Conservation (phyloP, 805 yeast species). For the Starmera pachycereana region DNA sequence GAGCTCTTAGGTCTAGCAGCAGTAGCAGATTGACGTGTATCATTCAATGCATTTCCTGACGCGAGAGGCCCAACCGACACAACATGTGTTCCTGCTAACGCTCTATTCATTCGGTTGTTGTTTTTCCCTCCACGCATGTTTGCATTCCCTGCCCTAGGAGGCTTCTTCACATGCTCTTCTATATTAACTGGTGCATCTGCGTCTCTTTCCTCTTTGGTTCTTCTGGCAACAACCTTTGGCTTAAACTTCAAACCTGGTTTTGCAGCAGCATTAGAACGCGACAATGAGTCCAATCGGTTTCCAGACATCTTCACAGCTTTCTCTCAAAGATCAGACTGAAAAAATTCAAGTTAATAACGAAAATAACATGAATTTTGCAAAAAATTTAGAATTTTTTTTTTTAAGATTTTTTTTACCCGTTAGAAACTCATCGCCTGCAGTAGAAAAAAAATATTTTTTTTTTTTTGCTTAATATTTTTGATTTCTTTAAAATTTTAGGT, state of each 20-base stretch:
- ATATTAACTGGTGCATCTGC: slow-evolving; percentile 46
- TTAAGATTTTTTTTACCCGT: neutral
- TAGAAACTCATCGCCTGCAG: slow-evolving; percentile 1
- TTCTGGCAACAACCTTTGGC: slow-evolving; percentile 82
- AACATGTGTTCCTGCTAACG: slow-evolving; percentile 39
- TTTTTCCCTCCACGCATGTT: slow-evolving; percentile 13
- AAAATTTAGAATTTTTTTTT: too few species aligned
- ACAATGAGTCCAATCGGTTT: slow-evolving; percentile 27
- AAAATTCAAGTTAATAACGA: too few species aligned
- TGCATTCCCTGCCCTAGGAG: slow-evolving; percentile 4
- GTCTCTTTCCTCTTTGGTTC: slow-evolving; percentile 76
- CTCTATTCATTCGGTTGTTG: slow-evolving; percentile 18
- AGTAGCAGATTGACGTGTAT: slow-evolving; percentile 12
- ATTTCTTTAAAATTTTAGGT: neutral
- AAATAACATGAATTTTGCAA: too few species aligned
- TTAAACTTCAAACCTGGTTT: slow-evolving; percentile 62
- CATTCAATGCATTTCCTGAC: slow-evolving; percentile 35
- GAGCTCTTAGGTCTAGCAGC: slow-evolving; percentile 7
- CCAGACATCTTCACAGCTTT: slow-evolving; percentile 13
- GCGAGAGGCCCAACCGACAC: slow-evolving; percentile 69
- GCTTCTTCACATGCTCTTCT: slow-evolving; percentile 4
- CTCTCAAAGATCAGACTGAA: too few species aligned
- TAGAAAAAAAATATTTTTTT: neutral
- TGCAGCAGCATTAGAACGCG: slow-evolving; percentile 16
- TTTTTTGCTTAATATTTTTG: neutral